These are phyloP conservation scores for Pseudomicrostroma phylloplanum DNA, from an alignment of 1,284 basidiomycete genomes.

Conservation along the genomic window DNA sequence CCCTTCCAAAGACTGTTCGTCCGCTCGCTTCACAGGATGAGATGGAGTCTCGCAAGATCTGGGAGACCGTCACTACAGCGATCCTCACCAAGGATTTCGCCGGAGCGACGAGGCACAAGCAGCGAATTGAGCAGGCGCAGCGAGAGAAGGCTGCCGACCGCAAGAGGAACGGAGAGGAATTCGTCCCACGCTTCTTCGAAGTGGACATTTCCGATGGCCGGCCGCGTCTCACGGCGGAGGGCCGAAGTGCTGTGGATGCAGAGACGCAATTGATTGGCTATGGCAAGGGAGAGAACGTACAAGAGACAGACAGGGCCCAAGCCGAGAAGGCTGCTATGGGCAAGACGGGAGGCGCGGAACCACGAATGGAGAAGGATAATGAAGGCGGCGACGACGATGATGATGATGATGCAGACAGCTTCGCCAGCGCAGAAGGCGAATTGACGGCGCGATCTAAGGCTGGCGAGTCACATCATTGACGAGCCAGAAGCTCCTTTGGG, in stretches of 20 bases:
- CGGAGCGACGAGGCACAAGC: slow-evolving; percentile 40
- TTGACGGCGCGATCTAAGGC: no score
- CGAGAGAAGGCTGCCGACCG: slow-evolving; percentile 36
- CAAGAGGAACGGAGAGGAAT: slow-evolving; percentile 50
- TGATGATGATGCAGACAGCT: slow-evolving; percentile 4
- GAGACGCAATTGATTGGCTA: slow-evolving; percentile 35
- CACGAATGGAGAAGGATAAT: background rate
- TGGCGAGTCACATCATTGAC: no score
- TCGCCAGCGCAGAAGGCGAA: background rate
- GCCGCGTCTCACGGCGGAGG: slow-evolving; percentile 62
- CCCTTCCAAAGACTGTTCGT: slow-evolving; percentile 78
- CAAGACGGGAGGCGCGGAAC: no score
- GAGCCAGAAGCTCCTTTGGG: no score
- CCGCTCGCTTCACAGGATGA: slow-evolving; percentile 71
- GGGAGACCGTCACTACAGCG: slow-evolving; percentile 66
- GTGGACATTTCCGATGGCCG: slow-evolving; percentile 66
- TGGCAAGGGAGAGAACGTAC: slow-evolving; percentile 10
- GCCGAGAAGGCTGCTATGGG: background rate
- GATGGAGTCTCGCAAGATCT: slow-evolving; percentile 78
- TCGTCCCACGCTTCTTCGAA: slow-evolving; percentile 74
- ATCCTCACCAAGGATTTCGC: slow-evolving; percentile 75
- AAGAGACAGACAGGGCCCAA: background rate
- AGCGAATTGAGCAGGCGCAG: slow-evolving; percentile 44
- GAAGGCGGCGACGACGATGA: slow-evolving; percentile 1
- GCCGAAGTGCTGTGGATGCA: slow-evolving; percentile 46